Conservation (phyloP, 805 yeast species). For the Clavispora phyllophila region DNA sequence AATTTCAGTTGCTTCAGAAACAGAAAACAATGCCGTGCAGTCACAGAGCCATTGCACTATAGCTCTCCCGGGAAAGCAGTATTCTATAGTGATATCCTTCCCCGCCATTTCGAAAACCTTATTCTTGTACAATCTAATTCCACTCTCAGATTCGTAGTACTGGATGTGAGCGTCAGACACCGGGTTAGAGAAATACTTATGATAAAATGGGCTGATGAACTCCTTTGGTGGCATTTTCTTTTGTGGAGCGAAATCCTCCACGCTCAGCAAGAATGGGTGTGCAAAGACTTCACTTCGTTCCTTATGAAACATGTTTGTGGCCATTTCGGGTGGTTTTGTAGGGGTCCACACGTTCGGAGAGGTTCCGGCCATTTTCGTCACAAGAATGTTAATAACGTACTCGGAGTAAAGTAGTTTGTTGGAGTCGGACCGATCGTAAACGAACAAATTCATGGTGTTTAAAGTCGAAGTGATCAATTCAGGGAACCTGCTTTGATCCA, state of each 20-base stretch:
- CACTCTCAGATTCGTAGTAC: slow-evolving; percentile 63
- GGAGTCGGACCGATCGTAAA: slow-evolving; percentile 56
- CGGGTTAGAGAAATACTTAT: slow-evolving; percentile 79
- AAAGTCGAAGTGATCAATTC: slow-evolving; percentile 48
- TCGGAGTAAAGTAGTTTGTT: slow-evolving; percentile 60
- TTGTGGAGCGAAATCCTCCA: slow-evolving; percentile 1
- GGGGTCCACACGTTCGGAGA: slow-evolving; percentile 70
- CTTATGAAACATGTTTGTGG: slow-evolving; percentile 2
- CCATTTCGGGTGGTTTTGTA: slow-evolving; percentile 43
- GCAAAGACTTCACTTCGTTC: not conserved
- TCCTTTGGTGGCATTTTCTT: not conserved
- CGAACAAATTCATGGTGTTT: slow-evolving; percentile 68
- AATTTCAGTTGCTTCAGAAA: slow-evolving; percentile 48
- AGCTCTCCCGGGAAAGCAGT: slow-evolving; percentile 69
- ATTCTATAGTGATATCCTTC: slow-evolving; percentile 24
- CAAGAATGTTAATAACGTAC: slow-evolving; percentile 60
- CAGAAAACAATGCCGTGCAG: slow-evolving; percentile 66
- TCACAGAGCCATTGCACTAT: slow-evolving; percentile 86
- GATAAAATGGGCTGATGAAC: slow-evolving; percentile 58
- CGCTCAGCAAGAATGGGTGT: not conserved
- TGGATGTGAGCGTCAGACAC: slow-evolving; percentile 79
- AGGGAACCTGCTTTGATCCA: slow-evolving; percentile 36
- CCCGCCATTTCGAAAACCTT: slow-evolving; percentile 26
- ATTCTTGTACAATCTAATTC: slow-evolving; percentile 55
- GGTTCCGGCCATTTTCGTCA: slow-evolving; percentile 58